These are phyloP conservation scores for Parmelia sp. DNA, from an alignment of 495 filamentous ascomycete genomes.

Conservation along the genomic window DNA sequence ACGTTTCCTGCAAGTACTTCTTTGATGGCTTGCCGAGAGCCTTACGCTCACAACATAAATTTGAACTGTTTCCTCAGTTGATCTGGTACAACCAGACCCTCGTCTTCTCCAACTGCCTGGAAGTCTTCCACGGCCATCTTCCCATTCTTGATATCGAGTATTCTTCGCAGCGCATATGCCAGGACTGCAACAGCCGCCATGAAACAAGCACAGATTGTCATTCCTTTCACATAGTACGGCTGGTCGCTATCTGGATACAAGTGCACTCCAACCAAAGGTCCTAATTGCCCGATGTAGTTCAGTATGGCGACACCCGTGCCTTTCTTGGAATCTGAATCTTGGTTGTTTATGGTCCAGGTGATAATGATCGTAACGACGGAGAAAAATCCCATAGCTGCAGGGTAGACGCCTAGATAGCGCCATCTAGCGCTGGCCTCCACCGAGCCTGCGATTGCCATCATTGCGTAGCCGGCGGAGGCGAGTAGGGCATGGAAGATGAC, in stretches of 20 bases:
- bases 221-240: slow-evolving; percentile 55
- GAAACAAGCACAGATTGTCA: slow-evolving; percentile 51
- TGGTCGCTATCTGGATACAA: slow-evolving; percentile 51
- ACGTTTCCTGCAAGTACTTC: neutral
- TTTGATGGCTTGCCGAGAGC: neutral
- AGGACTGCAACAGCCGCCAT: slow-evolving; percentile 48
- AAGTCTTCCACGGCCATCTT: slow-evolving; percentile 12
- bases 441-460: slow-evolving; percentile 45
- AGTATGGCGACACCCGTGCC: slow-evolving; percentile 53
- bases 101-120: slow-evolving; percentile 17
- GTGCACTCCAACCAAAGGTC: slow-evolving; percentile 54
- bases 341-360: slow-evolving; percentile 61
- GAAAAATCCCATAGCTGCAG: slow-evolving; percentile 55
- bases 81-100: slow-evolving; percentile 24
- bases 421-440: slow-evolving; percentile 25
- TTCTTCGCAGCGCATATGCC: slow-evolving; percentile 41
- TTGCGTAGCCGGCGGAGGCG: slow-evolving; percentile 54
- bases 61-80: neutral
- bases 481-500: slow-evolving; percentile 47
- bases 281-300: slow-evolving; percentile 57
- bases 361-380: slow-evolving; percentile 56
- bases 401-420: slow-evolving; percentile 54
- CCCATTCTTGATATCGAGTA: slow-evolving; percentile 41
- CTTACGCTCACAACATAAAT: slow-evolving; percentile 6
- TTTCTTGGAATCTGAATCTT: slow-evolving; percentile 45